Conservation (phyloP, 306 rosid genomes). For the Cotoneaster glaucophyllus region DNA sequence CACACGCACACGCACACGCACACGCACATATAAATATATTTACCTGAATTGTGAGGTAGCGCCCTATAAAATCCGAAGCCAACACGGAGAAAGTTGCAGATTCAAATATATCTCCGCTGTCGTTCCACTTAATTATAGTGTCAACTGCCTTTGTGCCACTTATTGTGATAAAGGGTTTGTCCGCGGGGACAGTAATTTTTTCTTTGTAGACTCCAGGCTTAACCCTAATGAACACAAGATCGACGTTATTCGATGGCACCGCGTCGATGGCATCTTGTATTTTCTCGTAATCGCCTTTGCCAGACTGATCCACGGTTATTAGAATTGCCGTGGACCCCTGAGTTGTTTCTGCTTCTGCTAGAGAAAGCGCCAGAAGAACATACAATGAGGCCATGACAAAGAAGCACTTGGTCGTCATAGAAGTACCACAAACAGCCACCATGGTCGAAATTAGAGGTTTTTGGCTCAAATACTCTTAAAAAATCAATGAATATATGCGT, state of each 20-base stretch:
- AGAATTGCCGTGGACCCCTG: conserved; percentile 19
- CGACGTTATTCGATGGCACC: conserved; percentile 32
- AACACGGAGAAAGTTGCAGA: conserved; percentile 36
- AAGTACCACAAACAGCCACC: background rate
- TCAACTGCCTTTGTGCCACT: conserved; percentile 26
- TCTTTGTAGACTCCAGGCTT: conserved; percentile 38
- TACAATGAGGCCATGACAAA: background rate
- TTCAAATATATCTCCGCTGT: conserved; percentile 23
- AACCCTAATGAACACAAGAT: conserved; percentile 35
- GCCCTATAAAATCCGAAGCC: conserved; percentile 46
- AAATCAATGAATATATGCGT: background rate
- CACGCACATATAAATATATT: background rate
- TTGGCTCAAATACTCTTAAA: background rate
- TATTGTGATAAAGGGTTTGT: conserved; percentile 46
- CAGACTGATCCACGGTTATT: conserved; percentile 40
- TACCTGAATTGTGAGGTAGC: conserved; percentile 50
- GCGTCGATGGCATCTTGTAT: conserved; percentile 48
- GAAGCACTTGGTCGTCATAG: background rate
- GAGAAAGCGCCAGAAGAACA: conserved; percentile 4
- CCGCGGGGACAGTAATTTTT: conserved; percentile 32
- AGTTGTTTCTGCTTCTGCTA: background rate
- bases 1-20: no score
- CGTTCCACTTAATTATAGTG: conserved; percentile 43
- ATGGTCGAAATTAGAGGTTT: background rate
- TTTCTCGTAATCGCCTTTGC: conserved; percentile 33